Evolutionary conservation across 805 yeast genomes (phyloP).

Genomic region (Metschnikowia reukaufii): DNA sequence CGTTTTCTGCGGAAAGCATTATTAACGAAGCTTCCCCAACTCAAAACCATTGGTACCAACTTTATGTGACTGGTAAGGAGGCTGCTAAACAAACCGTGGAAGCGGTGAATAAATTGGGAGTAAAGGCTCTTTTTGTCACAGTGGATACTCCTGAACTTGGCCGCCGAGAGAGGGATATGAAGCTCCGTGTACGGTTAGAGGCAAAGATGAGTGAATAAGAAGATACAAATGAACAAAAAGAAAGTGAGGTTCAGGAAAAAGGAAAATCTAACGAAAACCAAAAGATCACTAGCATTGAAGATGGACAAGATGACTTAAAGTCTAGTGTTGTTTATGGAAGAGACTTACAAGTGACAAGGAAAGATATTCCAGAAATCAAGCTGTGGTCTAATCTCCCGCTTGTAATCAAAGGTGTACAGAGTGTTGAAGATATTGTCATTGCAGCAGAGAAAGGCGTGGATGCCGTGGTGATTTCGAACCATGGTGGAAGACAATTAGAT

Average conservation of each 20-base stretch:
- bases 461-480: constrained; percentile 78
- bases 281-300: constrained; percentile 2
- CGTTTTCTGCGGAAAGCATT: constrained; percentile 85
- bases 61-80: constrained; percentile 68
- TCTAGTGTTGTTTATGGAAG: constrained; percentile 13
- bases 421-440: constrained; percentile 60
- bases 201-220: constrained; percentile 4
- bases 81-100: constrained; percentile 60
- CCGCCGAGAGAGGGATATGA: constrained; percentile 47
- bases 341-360: constrained; percentile 37
- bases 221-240: too few species aligned
- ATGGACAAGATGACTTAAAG: constrained; percentile 10
- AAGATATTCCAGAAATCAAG: constrained; percentile 37
- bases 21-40: constrained; percentile 62
- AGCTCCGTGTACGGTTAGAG: constrained; percentile 28
- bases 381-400: constrained; percentile 40
- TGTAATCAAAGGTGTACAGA: constrained; percentile 66
- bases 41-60: constrained; percentile 86
- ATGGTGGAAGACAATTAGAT: constrained; percentile 89
- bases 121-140: constrained; percentile 81
- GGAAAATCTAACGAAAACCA: not conserved
- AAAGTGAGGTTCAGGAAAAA: not conserved
- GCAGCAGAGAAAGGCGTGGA: constrained; percentile 59
- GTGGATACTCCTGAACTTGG: constrained; percentile 94
- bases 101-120: constrained; percentile 56